Evolutionary conservation across 176 grass and related monocot species (phyloP), one percentile per base, ranked within the genome.

Genomic region (Bonia amplexicaulis): DNA sequence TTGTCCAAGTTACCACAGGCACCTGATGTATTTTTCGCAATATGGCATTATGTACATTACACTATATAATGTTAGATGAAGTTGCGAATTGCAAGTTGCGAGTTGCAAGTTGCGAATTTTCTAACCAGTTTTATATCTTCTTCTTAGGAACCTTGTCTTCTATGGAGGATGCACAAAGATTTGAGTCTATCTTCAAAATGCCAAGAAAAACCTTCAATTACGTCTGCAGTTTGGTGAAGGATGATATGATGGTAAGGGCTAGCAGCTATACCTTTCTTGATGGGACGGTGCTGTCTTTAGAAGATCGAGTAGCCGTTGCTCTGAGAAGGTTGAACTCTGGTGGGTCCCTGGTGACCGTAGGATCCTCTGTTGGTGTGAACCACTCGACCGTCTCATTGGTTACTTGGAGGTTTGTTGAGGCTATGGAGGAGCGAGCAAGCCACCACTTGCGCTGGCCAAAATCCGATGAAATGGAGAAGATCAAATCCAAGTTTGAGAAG

Each of bases 381-480:
- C 91, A 93, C 74, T 93, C 91, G 1, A 93, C 88, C 0, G 91
- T 90, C 42, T 93, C 91, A 5, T 82, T 90, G 58, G 46, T 93
- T 64, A 93, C 91, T 17, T 93, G 91, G 91, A 87, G 91, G 29
- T 93, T 93, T 81, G 87, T 93, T 60, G 91, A 93, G 70, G 77
- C 91, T 26, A 88, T 93, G 91, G 91, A 93, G 78, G 88, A 88
- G 69, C 82, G 78, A 64, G 88, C 73, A 35, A 82, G 83, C 53
- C 85, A 90, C 62, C 88, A 83, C 74, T 85, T 93, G 63, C 61
- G 45, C 47, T 93, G 91, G 91, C 91, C 91, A 20, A 58, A 74
- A 47, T 76, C 85, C 11, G 33, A 81, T 47, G 85, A 93, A 76
- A 86, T 93, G 85, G 88, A 85, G 29, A 87, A 58, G 40, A 88